Evolutionary conservation across 495 filamentous ascomycete species (phyloP), one percentile per base, ranked within the genome.

Genomic region (Beverwykella pulmonaria): DNA sequence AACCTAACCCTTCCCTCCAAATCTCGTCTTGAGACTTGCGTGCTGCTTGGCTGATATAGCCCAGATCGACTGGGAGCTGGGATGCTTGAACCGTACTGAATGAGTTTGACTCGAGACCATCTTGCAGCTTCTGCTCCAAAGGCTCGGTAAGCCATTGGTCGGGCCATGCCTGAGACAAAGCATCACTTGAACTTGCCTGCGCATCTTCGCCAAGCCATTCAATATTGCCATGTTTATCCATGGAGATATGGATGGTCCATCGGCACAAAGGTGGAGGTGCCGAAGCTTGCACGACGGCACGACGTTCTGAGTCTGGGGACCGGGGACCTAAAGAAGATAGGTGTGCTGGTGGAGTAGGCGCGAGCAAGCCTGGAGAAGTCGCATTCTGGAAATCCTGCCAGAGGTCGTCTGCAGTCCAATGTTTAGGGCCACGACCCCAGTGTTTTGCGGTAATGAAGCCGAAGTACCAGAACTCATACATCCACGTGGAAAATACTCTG

Each of bases 401-500:
- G 17, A 48, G 44, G 44, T 48, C 30, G 26, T 71, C 57, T 41
- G 75, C 64, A 32, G 65, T 77, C 77, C 77, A 80, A 47, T 61
- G 30, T 55, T 49, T 64, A 26, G 79, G 80, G 0, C 79, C 79
- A 6, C 68, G 69, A 0, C 79, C 79, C 80, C 77, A 80, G 49
- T 76, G 68, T 58, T 78, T 81, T 12, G 78, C 77, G 2, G 77
- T 78, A 58, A 72, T 79, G 60, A 78, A 81, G 9, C 74, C 70
- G 50, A 75, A 78, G 32, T 76, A 72, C 75, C 77, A 82, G 53
- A 76, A 79, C 48, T 81, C 76, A 60, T 82, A 74, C 50, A 81
- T 59, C 78, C 69, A 75, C n/a, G n/a, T 73, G 58, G 70, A 71
- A 30, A 71, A 54, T 27, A 49, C 67, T 53, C 70, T 72, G 19